Conservation (phyloP, 306 rosid genomes). For the Quercus suber region DNA sequence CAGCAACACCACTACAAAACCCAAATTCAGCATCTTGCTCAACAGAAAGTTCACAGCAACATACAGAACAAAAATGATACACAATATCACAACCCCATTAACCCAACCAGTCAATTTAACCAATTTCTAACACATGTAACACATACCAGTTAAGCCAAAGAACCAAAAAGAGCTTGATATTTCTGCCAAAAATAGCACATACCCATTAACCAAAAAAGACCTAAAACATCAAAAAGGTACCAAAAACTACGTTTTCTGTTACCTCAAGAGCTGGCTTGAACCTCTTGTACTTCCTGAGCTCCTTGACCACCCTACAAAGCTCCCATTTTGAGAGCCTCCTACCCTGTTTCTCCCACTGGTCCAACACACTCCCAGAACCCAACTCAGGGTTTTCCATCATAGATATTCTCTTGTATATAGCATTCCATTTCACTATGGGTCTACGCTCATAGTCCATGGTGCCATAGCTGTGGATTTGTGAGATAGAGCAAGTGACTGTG, state of each 20-base stretch:
- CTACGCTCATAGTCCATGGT: conserved; percentile 66
- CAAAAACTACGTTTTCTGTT: neutral
- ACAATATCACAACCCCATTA: neutral
- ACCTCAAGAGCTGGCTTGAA: conserved; percentile 79
- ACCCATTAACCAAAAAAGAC: conserved; percentile 10
- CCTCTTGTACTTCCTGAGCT: conserved; percentile 67
- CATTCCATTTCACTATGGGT: conserved; percentile 65
- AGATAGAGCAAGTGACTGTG: conserved; percentile 46
- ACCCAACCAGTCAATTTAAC: neutral
- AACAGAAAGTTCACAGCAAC: neutral
- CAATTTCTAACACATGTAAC: neutral
- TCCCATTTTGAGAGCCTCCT: conserved; percentile 72
- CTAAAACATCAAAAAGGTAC: neutral
- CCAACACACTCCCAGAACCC: conserved; percentile 60
- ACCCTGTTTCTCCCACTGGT: conserved; percentile 87
- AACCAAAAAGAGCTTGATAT: neutral
- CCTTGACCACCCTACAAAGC: conserved; percentile 68
- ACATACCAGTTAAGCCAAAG: neutral
- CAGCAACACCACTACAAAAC: neutral
- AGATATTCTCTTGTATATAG: conserved; percentile 57
- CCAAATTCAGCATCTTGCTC: neutral
- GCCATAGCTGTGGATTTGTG: conserved; percentile 65
- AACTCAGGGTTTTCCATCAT: conserved; percentile 51
- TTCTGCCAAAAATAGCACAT: neutral
- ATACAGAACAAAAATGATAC: neutral